Evolutionary conservation across 2,329 filamentous ascomycete genomes (phyloP).

Genomic region (Rhytidhysteron rufulum): DNA sequence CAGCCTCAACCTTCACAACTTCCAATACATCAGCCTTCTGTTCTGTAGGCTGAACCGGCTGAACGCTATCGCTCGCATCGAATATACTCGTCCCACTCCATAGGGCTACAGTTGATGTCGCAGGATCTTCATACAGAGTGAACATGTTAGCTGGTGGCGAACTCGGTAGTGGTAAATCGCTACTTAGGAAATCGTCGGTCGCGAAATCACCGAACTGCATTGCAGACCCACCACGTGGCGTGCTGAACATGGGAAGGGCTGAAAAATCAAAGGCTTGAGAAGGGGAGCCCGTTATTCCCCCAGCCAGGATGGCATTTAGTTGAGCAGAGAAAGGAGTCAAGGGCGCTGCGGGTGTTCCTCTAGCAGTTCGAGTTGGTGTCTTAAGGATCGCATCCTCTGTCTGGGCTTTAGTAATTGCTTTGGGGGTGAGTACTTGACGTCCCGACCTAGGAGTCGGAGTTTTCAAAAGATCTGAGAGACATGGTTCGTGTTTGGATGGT

Average conservation of each 20-base stretch:
- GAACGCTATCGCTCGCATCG: constrained; percentile 21
- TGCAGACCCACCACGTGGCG: constrained; percentile 3
- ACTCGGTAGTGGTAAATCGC: constrained; percentile 34
- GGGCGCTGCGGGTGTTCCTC: constrained; percentile 24
- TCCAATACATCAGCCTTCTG: constrained; percentile 1
- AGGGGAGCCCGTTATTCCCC: constrained; percentile 36
- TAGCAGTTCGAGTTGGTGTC: constrained; percentile 33
- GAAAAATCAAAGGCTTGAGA: constrained; percentile 22
- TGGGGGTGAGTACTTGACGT: constrained; percentile 31
- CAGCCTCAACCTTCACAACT: constrained; percentile 6
- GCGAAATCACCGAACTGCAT: constrained; percentile 26
- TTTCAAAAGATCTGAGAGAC: constrained; percentile 45
- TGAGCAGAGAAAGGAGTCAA: constrained; percentile 60
- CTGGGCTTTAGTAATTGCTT: constrained; percentile 14
- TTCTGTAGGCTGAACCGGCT: constrained; percentile 9
- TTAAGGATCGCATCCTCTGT: constrained; percentile 21
- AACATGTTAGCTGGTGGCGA: constrained; percentile 30
- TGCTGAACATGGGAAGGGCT: not conserved
- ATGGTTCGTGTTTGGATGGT: constrained; percentile 55
- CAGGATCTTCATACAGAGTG: constrained; percentile 35
- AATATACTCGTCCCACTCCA: constrained; percentile 34
- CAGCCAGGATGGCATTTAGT: constrained; percentile 61
- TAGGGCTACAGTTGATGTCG: constrained; percentile 27
- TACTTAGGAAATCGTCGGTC: constrained; percentile 30
- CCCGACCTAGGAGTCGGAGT: constrained; percentile 42